A percentile compares a stretch with the other conserved stretches of the same genome.
Conservation (phyloP, 352 stramenopile genomes). For the Globisporangium radiosum region DNA sequence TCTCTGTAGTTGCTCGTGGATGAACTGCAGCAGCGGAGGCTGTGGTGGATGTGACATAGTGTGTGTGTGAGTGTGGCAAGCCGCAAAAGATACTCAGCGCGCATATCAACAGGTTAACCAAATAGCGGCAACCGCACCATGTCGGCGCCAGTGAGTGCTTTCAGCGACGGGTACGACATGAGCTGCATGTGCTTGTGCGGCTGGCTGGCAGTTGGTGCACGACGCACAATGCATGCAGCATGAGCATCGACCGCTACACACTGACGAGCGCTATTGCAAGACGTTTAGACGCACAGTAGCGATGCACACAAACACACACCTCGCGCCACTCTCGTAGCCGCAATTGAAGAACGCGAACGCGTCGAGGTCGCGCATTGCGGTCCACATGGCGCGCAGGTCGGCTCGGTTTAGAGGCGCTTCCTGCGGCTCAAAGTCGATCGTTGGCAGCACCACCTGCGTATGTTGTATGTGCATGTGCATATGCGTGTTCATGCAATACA, state of each 20-base stretch:
- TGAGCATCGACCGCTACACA: no score
- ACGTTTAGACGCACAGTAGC: no score
- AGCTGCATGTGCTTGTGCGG: slow-evolving; percentile 87
- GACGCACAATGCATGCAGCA: no score
- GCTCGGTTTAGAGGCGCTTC: slow-evolving; percentile 36
- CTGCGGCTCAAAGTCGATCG: slow-evolving; percentile 64
- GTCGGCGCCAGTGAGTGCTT: slow-evolving; percentile 43
- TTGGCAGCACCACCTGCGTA: slow-evolving; percentile 50
- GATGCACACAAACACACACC: slow-evolving; percentile 16
- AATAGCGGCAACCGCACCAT: slow-evolving; percentile 29
- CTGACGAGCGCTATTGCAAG: no score
- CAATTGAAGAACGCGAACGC: slow-evolving; percentile 85
- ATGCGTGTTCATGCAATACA: neutral
- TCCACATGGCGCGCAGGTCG: slow-evolving; percentile 71
- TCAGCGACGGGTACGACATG: slow-evolving; percentile 73
- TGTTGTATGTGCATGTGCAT: neutral
- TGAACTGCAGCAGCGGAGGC: slow-evolving; percentile 71
- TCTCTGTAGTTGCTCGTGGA: slow-evolving; percentile 36
- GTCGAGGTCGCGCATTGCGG: slow-evolving; percentile 56
- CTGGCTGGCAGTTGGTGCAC: slow-evolving; percentile 27
- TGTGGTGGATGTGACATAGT: slow-evolving; percentile 7
- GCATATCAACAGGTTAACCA: neutral
- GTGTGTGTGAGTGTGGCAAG: neutral
- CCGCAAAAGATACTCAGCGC: neutral
- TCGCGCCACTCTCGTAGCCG: slow-evolving; percentile 72